Evolutionary conservation across 108 stramenopile species (phyloP), one percentile per base, ranked within the genome.

Genomic region (Phaeodactylum tricornutum): DNA sequence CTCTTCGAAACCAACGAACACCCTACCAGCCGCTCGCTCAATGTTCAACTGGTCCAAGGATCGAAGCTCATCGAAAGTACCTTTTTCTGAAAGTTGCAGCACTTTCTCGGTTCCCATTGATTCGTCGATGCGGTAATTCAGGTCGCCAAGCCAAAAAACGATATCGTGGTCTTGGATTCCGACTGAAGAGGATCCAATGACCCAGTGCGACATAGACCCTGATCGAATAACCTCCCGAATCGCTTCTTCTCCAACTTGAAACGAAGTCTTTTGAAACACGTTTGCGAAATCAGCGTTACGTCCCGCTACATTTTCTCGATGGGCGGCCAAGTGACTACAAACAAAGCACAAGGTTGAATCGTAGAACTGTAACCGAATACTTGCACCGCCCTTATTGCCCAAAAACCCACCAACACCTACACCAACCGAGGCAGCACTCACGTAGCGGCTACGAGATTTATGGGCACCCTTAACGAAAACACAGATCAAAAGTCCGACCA

Each of bases 341-440:
- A 96, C 81, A 59, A 99, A 91, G 74, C 95, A 96, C 17, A 99
- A 40, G 5, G 84, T 84, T 19, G 90, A 76, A 71, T 94, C 94
- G 58, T 92, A 92, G 42, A 92, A 80, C 39, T 87, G 74, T 11
- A 95, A 43, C 7, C 96, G 84, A 16, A 96, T 67, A 31, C 71
- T 58, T 30, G 82, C 93, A 35, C 96, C 99, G 19, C 99, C 99
- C 66, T 99, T 99, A 67, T 99, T 99, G 39, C 99, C 99, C 94
- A 98, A 89, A 59, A 96, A 77, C 4, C 98, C 98, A 93, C 96
- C 94, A 43, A 97, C 91, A 25, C 96, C 96, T n/a, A 95, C 93
- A 15, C 93, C 81, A 3, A 94, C 94, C n/a, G 62, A 55, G 36
- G 77, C 75, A 23, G 77, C 67, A 41, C 71, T 55, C 14, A 87